Evolutionary conservation across 345 rosid species (phyloP), one percentile per base, ranked within the genome.

Genomic region (Conringia planisiliqua): DNA sequence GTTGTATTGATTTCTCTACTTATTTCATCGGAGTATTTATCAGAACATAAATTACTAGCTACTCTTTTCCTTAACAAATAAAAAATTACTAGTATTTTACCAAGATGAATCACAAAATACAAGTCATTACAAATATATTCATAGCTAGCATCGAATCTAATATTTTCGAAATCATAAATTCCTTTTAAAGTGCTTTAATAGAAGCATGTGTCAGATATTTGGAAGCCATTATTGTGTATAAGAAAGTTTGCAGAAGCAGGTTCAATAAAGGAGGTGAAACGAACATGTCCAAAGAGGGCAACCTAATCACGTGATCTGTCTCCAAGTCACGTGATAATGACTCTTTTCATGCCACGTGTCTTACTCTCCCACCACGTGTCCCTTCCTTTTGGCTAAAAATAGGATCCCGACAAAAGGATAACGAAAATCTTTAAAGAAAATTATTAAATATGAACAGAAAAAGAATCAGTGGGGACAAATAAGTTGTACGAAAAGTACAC

Each of bases 301-400:
- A 62, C 52, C 43, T 61, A 76, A 62, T 47, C 76, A 71, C 80
- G 76, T 77, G 80, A 70, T 77, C 61, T 77, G 67, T 70, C 61
- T 39, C 43, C n/a, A 63, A 70, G 62, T 55, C 72, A 77, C 72
- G 76, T 63, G 76, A 70, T 8, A 17, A 0, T 46, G 4, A 22
- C 56, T 56, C 40, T 1, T 4, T 36, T 4, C n/a, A 13, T 1
- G 67, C 66, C 67, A 63, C 76, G 67, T 57, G 52, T 64, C 62
- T 4, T 56, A 24, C 36, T 12, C 22, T 24, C 17, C 27, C 26
- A 9, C 35, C 36, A 62, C 52, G 65, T 76, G 65, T 76, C 71
- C 24, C n/a, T 56, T 76, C 7, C 42, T 62, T 52, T 66, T 33
- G 29, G 68, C 30, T 39, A 17, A 59, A 58, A 5, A 18, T 18